Percentiles rank a stretch among this genome's conserved stretches.
phyloP scores from a whole-genome alignment of 2,329 filamentous ascomycete species.

The Chaetomiaceae sp. region DNA sequence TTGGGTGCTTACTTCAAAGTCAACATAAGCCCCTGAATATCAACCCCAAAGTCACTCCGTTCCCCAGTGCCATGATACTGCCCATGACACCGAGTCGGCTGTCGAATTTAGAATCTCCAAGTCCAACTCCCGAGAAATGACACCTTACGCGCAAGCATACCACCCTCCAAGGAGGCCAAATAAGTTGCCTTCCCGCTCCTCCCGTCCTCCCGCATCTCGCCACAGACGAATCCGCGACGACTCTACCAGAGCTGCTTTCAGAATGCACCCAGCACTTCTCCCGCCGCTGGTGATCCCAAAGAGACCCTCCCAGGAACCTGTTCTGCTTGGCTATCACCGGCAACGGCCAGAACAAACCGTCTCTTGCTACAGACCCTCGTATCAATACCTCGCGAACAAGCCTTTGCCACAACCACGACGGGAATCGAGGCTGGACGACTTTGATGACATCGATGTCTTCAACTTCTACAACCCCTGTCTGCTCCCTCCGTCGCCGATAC shows the following conservation, averaged over 20 bases:
- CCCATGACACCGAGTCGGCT: background rate
- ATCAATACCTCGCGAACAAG: background rate
- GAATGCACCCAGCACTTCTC: conserved; percentile 7
- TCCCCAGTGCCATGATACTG: background rate
- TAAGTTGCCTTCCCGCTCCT: background rate
- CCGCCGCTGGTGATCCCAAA: conserved; percentile 11
- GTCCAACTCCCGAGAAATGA: background rate
- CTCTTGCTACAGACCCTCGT: background rate
- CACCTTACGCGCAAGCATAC: background rate
- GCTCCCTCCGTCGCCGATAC: conserved; percentile 13
- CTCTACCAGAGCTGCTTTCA: background rate
- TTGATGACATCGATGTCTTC: conserved; percentile 17
- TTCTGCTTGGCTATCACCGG: background rate
- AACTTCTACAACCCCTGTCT: conserved; percentile 21
- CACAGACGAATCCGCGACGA: background rate
- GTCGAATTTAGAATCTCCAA: background rate
- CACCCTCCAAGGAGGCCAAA: background rate
- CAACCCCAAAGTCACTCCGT: background rate
- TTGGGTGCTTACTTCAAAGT: conserved; percentile 9
- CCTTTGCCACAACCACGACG: background rate
- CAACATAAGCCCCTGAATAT: conserved; percentile 13
- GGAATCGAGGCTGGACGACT: background rate
- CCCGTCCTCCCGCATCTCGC: background rate
- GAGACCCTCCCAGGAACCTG: background rate
- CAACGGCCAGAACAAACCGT: background rate